Evolutionary conservation across 352 stramenopile species (phyloP), one percentile per base, ranked within the genome.

Genomic region (Poterioochromonas sp.): DNA sequence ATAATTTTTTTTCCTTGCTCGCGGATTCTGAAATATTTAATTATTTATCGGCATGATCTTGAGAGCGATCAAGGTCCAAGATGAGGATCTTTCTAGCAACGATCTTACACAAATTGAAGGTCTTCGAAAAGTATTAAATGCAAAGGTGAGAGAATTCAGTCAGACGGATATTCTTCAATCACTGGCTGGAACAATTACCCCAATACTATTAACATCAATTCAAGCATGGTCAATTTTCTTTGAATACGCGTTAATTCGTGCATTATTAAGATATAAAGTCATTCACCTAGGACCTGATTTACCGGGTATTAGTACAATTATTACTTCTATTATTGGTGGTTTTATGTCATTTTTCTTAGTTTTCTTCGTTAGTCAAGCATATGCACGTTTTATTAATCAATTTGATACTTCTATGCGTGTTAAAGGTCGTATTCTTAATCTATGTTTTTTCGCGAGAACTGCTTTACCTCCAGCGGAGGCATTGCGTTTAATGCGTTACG

Each of bases 351-450:
- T 68, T 26, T 32, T 39, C 12, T 26, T 68, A 5, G 58, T 68
- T 26, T 68, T 68, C 58, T 68, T 68, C 58, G 58, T 68, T 26
- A n/a, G 5, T 26, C 58, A 68, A 26, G 58, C 58, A 5, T 68
- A 68, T 26, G 5, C 58, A 15, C 12, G 58, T 12, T 18, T 68
- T 5, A 8, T 12, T 12, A 26, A 12, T 8, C 58, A 68, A 32
- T 68, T n/a, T 68, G 58, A 68, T 26, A 32, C 5, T 11, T 68
- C 58, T 26, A 68, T 68, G 58, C 58, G 58, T 32, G 26, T 68
- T 39, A 26, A 68, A 68, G 58, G 58, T 34, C 58, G 58, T 34
- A 34, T 68, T 18, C 34, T 34, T 26, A 68, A 68, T 39, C 12
- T 68, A 39, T 12, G 11, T 11, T 68, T 39, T 68, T 26, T 68